These are phyloP conservation scores for Saccharomyces jurei DNA, from an alignment of 805 yeast genomes.

Conservation along the genomic window DNA sequence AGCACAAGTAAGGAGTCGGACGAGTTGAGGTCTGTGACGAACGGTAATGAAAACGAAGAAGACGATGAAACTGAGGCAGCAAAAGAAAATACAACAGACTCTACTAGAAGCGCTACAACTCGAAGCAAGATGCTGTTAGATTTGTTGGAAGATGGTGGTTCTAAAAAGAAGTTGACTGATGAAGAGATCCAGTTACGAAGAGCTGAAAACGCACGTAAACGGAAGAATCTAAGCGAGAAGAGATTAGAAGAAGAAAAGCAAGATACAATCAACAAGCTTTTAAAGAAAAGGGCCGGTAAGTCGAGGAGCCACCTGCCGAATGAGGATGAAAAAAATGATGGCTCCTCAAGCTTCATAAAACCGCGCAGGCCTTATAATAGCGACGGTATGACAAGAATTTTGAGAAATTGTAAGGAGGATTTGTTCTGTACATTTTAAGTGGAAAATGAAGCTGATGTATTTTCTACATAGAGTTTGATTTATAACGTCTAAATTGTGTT, in stretches of 20 bases:
- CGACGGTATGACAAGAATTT: conserved; percentile 20
- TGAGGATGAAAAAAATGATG: conserved; percentile 15
- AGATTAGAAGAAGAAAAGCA: conserved; percentile 85
- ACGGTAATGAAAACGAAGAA: conserved; percentile 13
- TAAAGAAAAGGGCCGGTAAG: conserved; percentile 77
- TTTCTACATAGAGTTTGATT: neutral
- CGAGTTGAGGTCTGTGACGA: conserved; percentile 11
- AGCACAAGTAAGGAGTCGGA: conserved; percentile 6
- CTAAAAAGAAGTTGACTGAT: conserved; percentile 57
- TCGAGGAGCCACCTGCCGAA: conserved; percentile 35
- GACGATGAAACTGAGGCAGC: conserved; percentile 14
- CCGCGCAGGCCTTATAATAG: conserved; percentile 27
- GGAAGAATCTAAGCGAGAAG: conserved; percentile 77
- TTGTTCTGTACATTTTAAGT: conserved; percentile 11
- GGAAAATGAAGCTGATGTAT: neutral
- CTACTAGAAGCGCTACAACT: conserved; percentile 14
- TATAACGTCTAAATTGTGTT: neutral
- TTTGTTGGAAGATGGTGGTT: conserved; percentile 12
- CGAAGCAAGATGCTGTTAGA: conserved; percentile 18
- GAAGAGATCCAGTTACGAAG: conserved; percentile 76
- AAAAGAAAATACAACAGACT: conserved; percentile 14
- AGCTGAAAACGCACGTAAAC: conserved; percentile 80
- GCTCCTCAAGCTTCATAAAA: conserved; percentile 13
- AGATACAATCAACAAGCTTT: conserved; percentile 79
- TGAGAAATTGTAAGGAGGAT: conserved; percentile 12